Evolutionary conservation across 108 stramenopile genomes (phyloP).

Genomic region (Epithemia pelagica): DNA sequence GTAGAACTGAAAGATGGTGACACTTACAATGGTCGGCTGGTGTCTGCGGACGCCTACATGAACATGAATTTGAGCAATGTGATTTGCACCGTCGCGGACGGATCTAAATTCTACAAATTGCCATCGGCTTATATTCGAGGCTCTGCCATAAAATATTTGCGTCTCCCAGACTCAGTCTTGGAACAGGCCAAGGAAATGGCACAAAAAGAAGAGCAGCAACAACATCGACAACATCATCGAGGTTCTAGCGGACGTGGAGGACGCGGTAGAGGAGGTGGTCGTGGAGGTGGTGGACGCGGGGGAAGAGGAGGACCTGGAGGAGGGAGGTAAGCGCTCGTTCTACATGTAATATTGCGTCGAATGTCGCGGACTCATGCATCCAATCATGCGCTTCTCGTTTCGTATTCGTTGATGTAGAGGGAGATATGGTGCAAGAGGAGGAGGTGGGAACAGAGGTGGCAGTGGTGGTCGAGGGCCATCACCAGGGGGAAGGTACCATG

Average conservation of each 20-base stretch:
- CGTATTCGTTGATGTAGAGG: too few species aligned
- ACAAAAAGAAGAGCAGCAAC: slow-evolving; percentile 28
- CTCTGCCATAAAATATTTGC: slow-evolving; percentile 92
- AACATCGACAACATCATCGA: slow-evolving; percentile 15
- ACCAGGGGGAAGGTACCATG: background rate
- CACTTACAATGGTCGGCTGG: slow-evolving; percentile 98
- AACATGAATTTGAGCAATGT: slow-evolving; percentile 96
- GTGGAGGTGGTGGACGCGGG: slow-evolving; percentile 17
- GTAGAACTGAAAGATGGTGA: slow-evolving; percentile 98
- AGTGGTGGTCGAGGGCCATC: background rate
- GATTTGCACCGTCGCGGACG: slow-evolving; percentile 92
- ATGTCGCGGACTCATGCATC: too few species aligned
- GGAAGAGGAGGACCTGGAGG: slow-evolving; percentile 9
- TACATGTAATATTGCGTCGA: too few species aligned
- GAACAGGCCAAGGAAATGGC: slow-evolving; percentile 84
- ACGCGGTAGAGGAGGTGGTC: slow-evolving; percentile 17
- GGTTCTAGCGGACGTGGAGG: slow-evolving; percentile 48
- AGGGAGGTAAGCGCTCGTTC: too few species aligned
- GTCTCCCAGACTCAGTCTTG: slow-evolving; percentile 88
- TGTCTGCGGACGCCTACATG: slow-evolving; percentile 95
- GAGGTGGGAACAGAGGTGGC: background rate
- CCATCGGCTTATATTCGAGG: slow-evolving; percentile 95
- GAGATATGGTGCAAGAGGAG: background rate
- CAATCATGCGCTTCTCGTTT: too few species aligned
- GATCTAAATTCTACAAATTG: slow-evolving; percentile 92